Base-by-base conservation (phyloP, 2,329 filamentous ascomycete species). In the Alternaria ventricosa region DNA sequence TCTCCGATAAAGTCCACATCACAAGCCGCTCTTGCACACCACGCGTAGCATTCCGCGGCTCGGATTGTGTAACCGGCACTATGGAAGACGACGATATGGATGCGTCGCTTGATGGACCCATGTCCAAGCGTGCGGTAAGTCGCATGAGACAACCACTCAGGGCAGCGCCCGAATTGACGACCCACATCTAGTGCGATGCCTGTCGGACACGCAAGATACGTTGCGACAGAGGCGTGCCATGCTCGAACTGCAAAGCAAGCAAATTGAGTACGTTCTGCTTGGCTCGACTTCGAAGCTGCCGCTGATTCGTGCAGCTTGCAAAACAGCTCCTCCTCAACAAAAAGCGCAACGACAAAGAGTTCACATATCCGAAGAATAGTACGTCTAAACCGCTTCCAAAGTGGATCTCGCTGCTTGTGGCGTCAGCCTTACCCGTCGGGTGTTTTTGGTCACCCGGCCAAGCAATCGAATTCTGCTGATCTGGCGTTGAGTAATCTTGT, bases 301-400 rank as follows among this genome's bases (percentile, higher is more conserved):
- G 53, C 64, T 75, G 41, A 70, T 54, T 51, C 15, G 47, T n/a
- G 22, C 62, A 78, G 75, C 66, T 43, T 80, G 78, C 57, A 73
- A 68, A 23, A 79, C 76, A 33, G 77, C 73, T n/a, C 71, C 71
- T 6, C 71, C 76, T 9, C 64, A 71, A 15, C 75, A 76, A 30
- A 79, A 78, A 49, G 66, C 71, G 6, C 72, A 74, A 18, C 71
- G 72, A 28, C 76, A 80, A 64, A 66, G 78, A 55, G 69, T 80
- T 7, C 77, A 78, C 57, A 78, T 80, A 15, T 78, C 76, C 13
- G 76, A 78, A 60, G 75, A 78, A 71, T 80, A 80, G 78, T 79
- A 71, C 58, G 75, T 71, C 25, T 46, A 12, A 49, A 2, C 30
- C 15, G 28, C 8, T 53, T 53, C 13, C 33, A 20, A 43, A 18